Evolutionary conservation across 495 filamentous ascomycete genomes (phyloP).

Genomic region (Aspergillus taichungensis): DNA sequence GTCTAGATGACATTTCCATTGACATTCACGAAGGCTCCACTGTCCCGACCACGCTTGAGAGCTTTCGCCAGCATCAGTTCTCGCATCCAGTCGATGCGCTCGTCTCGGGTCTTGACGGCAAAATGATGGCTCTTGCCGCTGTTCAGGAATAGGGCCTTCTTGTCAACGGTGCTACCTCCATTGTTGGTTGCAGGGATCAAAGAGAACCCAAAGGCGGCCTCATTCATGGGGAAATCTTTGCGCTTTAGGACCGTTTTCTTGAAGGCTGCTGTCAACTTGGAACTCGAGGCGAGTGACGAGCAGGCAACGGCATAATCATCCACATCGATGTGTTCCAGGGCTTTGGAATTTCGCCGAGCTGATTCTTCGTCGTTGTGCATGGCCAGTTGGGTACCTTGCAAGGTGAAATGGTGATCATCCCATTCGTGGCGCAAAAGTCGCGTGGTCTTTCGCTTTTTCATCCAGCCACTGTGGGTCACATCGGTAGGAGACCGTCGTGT

Average conservation of each 20-base stretch:
- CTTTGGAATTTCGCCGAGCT: slow-evolving; percentile 34
- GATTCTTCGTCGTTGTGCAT: slow-evolving; percentile 64
- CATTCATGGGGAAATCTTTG: too few relatives aligned
- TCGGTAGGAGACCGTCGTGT: slow-evolving; percentile 15
- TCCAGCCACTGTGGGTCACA: slow-evolving; percentile 67
- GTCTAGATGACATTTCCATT: slow-evolving; percentile 70
- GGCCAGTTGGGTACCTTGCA: slow-evolving; percentile 72
- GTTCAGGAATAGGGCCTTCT: slow-evolving; percentile 34
- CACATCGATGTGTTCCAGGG: slow-evolving; percentile 81
- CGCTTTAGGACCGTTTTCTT: slow-evolving; percentile 69
- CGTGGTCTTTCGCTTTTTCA: slow-evolving; percentile 91
- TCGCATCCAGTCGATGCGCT: slow-evolving; percentile 96
- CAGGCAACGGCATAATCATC: slow-evolving; percentile 94
- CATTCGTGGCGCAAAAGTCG: slow-evolving; percentile 86
- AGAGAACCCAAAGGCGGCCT: slow-evolving; percentile 80
- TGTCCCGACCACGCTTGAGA: slow-evolving; percentile 60
- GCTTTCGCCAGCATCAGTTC: slow-evolving; percentile 96
- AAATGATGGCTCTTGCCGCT: slow-evolving; percentile 84
- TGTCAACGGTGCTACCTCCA: slow-evolving; percentile 39
- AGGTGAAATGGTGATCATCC: slow-evolving; percentile 80
- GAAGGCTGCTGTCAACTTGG: slow-evolving; percentile 80
- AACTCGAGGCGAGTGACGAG: slow-evolving; percentile 59
- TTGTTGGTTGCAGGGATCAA: slow-evolving; percentile 64
- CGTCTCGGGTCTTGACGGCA: slow-evolving; percentile 74
- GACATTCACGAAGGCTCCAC: slow-evolving; percentile 69